Conservation (phyloP, 1,284 basidiomycete genomes). For the Apiotrichum veenhuisii region DNA sequence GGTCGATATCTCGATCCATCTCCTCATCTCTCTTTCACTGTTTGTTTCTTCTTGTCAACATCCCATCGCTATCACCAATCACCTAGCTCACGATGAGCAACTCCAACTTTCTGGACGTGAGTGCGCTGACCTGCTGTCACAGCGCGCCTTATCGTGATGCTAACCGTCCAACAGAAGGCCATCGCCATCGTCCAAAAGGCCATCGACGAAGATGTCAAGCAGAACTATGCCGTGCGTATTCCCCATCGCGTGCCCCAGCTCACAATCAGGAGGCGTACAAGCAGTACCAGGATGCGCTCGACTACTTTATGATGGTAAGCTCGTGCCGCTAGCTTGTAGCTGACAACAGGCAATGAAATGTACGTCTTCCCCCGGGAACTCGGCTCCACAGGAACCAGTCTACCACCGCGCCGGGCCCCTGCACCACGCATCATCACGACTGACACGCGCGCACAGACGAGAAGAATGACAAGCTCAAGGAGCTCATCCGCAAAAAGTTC, state of each 20-base stretch:
- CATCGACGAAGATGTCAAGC: constrained; percentile 90
- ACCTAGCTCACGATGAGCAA: constrained; percentile 45
- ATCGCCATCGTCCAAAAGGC: constrained; percentile 93
- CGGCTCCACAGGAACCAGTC: not conserved
- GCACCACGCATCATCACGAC: not conserved
- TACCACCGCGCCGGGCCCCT: not conserved
- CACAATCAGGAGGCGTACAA: constrained; percentile 74
- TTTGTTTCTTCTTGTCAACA: not conserved
- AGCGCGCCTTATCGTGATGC: too few relatives aligned
- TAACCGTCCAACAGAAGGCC: constrained; percentile 63
- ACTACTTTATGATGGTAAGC: constrained; percentile 90
- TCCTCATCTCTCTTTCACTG: constrained; percentile 1
- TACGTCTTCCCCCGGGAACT: constrained; percentile 43
- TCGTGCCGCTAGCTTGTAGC: not conserved
- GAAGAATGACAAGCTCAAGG: constrained; percentile 91
- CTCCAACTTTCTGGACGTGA: constrained; percentile 55
- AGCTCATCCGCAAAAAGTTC: constrained; percentile 83
- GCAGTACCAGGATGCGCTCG: constrained; percentile 88
- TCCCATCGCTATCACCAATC: not conserved
- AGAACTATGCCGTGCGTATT: constrained; percentile 65
- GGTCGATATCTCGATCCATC: too few relatives aligned
- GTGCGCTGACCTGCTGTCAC: constrained; percentile 14
- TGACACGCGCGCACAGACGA: constrained; percentile 61
- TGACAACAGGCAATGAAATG: constrained; percentile 57
- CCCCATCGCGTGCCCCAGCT: constrained; percentile 1